Base-by-base conservation (phyloP, 495 filamentous ascomycete genomes). In the Pseudevernia furfuracea region DNA sequence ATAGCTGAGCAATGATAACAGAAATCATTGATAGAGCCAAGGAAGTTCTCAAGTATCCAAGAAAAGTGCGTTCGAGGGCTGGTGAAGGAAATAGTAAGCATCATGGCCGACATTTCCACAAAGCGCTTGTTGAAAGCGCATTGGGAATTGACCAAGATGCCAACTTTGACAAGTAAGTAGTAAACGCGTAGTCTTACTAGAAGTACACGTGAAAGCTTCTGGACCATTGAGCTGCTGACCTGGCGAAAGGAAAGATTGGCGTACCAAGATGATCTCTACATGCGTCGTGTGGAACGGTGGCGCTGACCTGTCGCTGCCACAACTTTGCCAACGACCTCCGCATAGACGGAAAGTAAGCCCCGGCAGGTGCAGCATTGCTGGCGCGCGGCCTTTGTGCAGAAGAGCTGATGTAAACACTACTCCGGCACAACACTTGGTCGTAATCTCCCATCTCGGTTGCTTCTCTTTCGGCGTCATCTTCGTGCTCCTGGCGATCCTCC, bases 41-140 rank as follows among this genome's bases (percentile, higher is more conserved):
- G 0, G 88, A 89, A 11, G 89, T 91, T 59, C 89, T 85, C 49
- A 91, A 79, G 74, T 92, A 92, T 58, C 80, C 85, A 53, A 93
- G 84, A 71, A 88, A 93, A 41, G 89, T 94, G 63, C 89, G 79
- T 74, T 94, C 88, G 34, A 91, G 79, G 37, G 89, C 90, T 92
- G 71, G 56, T 58, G n/a, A n/a, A 52, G 7, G 56, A 43, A 34
- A 64, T 23, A 32, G 61, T 69, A 48, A 67, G 66, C 17, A 30
- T 17, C 10, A 19, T 59, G 44, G 21, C 17, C 32, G 2, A 53
- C 1, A 4, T 17, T 23, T 58, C 28, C 39, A 30, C n/a, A 30
- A 30, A 37, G 36, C 25, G 28, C 46, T 58, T 68, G 25, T 64
- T 60, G 62, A 34, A 43, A 68, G 56, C 48, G 3, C 38, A 25